phyloP scores from a whole-genome alignment of 345 rosid genomes.

The Melaleuca quinquenervia region DNA sequence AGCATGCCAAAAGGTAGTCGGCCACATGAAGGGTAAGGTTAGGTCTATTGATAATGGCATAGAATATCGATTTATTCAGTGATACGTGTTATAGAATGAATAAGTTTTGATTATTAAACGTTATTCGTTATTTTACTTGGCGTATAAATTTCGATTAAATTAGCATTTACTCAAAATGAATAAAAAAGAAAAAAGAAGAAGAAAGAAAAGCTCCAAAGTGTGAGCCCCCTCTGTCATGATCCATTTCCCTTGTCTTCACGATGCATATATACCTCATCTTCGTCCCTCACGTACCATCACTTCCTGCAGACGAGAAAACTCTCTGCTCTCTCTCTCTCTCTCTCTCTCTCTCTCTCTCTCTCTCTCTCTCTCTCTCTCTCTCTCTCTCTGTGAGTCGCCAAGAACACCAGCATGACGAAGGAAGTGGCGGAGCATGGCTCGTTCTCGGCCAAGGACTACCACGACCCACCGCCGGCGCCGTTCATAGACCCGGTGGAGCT shows the following conservation, averaged over 20 bases:
- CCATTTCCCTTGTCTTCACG: not conserved
- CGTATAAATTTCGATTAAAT: not conserved
- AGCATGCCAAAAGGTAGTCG: too few species aligned
- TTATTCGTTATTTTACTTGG: not conserved
- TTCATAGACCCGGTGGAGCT: constrained; percentile 10
- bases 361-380: not conserved
- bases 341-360: not conserved
- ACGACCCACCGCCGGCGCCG: constrained; percentile 13
- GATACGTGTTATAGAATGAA: not conserved
- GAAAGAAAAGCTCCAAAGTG: not conserved
- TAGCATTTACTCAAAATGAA: not conserved
- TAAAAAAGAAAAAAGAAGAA: not conserved
- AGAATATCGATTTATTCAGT: not conserved
- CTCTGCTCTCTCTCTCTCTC: too few species aligned
- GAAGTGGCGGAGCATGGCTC: constrained; percentile 8
- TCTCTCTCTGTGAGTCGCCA: not conserved
- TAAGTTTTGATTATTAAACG: not conserved
- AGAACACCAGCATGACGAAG: constrained; percentile 1
- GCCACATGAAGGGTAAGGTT: too few species aligned
- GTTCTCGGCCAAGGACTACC: constrained; percentile 10
- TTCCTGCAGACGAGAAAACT: not conserved
- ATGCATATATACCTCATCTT: not conserved
- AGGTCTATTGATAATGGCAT: too few species aligned
- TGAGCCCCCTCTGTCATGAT: not conserved
- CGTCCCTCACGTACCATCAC: not conserved